phyloP scores from a whole-genome alignment of 2,329 filamentous ascomycete genomes.

The Botryotinia calthae region DNA sequence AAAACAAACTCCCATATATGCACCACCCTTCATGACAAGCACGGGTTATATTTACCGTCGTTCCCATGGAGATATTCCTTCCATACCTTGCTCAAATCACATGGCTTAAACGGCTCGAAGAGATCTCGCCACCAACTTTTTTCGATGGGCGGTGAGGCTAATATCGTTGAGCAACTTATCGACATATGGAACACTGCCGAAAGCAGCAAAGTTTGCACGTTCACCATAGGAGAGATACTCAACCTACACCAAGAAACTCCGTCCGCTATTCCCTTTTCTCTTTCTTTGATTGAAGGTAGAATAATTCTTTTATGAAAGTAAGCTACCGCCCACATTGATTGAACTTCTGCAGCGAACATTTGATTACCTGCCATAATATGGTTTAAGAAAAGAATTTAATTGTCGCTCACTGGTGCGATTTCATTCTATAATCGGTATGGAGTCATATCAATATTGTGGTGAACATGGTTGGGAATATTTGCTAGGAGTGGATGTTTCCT shows the following conservation, averaged over 20 bases:
- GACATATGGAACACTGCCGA: constrained; percentile 11
- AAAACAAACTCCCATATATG: too few relatives aligned
- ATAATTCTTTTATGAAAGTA: constrained; percentile 19
- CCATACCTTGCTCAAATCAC: neutral
- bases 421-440: constrained; percentile 20
- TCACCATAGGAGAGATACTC: constrained; percentile 20
- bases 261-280: constrained; percentile 18
- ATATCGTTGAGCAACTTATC: constrained; percentile 13
- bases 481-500: constrained; percentile 17
- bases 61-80: neutral
- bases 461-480: constrained; percentile 20
- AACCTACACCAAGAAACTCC: constrained; percentile 19
- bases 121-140: constrained; percentile 17
- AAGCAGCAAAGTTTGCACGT: constrained; percentile 9
- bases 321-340: constrained; percentile 21
- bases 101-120: neutral
- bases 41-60: too few relatives aligned
- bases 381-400: constrained; percentile 19
- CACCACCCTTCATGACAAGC: too few relatives aligned
- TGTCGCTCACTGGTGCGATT: constrained; percentile 16
- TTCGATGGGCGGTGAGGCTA: neutral
- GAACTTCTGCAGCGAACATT: constrained; percentile 14
- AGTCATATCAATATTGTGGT: neutral
- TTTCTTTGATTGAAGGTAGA: constrained; percentile 7
- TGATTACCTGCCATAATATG: constrained; percentile 15